Evolutionary conservation across 2,329 filamentous ascomycete species (phyloP).

Genomic region (Chaetomiaceae sp.): DNA sequence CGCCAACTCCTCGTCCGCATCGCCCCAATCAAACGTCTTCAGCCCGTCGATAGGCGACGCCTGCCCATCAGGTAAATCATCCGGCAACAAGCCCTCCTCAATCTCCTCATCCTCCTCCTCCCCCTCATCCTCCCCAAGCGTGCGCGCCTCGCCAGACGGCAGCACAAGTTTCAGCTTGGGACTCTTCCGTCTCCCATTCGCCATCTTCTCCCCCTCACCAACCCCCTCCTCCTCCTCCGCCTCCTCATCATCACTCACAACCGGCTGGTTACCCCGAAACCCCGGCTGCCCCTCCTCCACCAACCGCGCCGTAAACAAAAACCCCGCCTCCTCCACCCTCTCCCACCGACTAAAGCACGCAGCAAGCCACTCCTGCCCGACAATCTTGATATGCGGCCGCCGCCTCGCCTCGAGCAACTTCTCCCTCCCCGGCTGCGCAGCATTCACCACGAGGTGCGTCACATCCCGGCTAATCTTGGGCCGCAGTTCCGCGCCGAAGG

Average conservation of each 20-base stretch:
- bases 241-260: conserved; percentile 14
- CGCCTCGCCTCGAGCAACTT: conserved; percentile 86
- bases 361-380: conserved; percentile 84
- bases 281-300: conserved; percentile 44
- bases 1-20: conserved; percentile 66
- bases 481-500: conserved; percentile 69
- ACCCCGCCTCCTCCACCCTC: conserved; percentile 71
- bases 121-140: conserved; percentile 16
- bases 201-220: conserved; percentile 2
- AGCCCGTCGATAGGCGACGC: conserved; percentile 52
- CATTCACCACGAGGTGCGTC: conserved; percentile 71
- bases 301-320: conserved; percentile 66
- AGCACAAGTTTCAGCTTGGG: conserved; percentile 43
- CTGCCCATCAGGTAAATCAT: conserved; percentile 44
- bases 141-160: conserved; percentile 37
- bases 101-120: conserved; percentile 47
- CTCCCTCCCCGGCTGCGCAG: conserved; percentile 70
- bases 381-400: conserved; percentile 79
- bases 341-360: conserved; percentile 83
- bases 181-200: conserved; percentile 28
- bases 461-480: conserved; percentile 57
- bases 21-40: conserved; percentile 57
- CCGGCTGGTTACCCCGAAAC: conserved; percentile 10
- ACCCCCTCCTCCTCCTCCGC: conserved; percentile 22
- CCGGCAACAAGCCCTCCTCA: conserved; percentile 42